Conservation (phyloP, 257 asterid species). For the Asclepias syriaca region DNA sequence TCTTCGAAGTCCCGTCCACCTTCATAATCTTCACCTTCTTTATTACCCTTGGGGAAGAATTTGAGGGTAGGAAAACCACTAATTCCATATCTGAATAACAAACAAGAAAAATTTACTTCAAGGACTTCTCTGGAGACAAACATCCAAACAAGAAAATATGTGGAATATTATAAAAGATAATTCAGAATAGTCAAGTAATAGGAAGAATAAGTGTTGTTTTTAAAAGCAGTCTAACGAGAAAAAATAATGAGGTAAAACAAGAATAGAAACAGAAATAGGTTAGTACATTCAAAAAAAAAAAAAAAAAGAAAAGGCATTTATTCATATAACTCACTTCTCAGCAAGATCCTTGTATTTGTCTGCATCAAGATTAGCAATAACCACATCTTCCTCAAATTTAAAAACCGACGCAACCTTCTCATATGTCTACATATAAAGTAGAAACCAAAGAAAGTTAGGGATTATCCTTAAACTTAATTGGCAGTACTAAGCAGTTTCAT, state of each 20-base stretch:
- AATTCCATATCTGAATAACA: slow-evolving; percentile 41
- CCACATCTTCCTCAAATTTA: slow-evolving; percentile 64
- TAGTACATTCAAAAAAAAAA: slow-evolving; percentile 2
- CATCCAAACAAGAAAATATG: background rate
- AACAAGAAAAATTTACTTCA: background rate
- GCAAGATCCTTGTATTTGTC: slow-evolving; percentile 74
- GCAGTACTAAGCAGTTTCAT: slow-evolving; percentile 15
- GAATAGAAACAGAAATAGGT: slow-evolving; percentile 5
- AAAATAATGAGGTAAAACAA: background rate
- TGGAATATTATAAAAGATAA: background rate
- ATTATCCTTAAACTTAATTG: slow-evolving; percentile 9
- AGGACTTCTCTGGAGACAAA: background rate
- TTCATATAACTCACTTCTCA: slow-evolving; percentile 58
- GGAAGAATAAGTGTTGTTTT: background rate
- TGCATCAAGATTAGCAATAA: slow-evolving; percentile 86
- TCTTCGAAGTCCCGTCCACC: slow-evolving; percentile 62
- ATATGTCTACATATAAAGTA: slow-evolving; percentile 52
- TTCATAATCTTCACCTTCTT: slow-evolving; percentile 90
- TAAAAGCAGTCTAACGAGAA: background rate
- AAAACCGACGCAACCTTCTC: slow-evolving; percentile 91
- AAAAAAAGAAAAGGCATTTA: slow-evolving; percentile 1
- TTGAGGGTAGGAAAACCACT: slow-evolving; percentile 64
- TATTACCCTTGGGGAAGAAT: slow-evolving; percentile 92
- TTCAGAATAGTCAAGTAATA: background rate
- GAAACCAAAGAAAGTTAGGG: slow-evolving; percentile 15